Percentiles rank a stretch among this genome's conserved stretches.
Conservation (phyloP, 805 yeast species). For the Hermanozyma aechmeae region DNA sequence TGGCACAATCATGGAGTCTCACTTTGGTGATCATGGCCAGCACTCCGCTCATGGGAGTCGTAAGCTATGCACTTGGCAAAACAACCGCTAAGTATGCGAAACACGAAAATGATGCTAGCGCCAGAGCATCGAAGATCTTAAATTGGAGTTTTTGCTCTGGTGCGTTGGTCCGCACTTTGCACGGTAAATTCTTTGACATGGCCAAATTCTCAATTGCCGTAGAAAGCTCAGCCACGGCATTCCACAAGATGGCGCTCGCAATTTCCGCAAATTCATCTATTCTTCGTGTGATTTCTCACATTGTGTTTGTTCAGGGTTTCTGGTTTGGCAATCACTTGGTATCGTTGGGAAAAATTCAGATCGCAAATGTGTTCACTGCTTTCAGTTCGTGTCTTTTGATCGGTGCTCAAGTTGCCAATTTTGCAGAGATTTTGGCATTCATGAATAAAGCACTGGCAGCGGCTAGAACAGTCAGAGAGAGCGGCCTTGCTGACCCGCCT, state of each 20-base stretch:
- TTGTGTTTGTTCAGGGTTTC: slow-evolving; percentile 85
- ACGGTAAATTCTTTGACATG: slow-evolving; percentile 47
- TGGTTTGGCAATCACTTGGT: slow-evolving; percentile 82
- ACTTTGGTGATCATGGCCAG: slow-evolving; percentile 70
- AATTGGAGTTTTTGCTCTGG: slow-evolving; percentile 65
- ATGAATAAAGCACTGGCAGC: slow-evolving; percentile 72
- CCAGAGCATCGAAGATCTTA: slow-evolving; percentile 48
- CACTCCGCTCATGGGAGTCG: slow-evolving; percentile 53
- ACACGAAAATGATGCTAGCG: slow-evolving; percentile 47
- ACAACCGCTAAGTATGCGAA: slow-evolving; percentile 40
- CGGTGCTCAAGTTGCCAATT: slow-evolving; percentile 48
- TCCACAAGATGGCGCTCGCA: slow-evolving; percentile 35
- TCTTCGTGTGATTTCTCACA: slow-evolving; percentile 46
- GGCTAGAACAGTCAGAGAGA: slow-evolving; percentile 13
- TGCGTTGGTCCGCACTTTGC: slow-evolving; percentile 50
- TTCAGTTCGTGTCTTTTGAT: slow-evolving; percentile 73
- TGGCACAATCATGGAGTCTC: slow-evolving; percentile 77
- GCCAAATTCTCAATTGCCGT: slow-evolving; percentile 30
- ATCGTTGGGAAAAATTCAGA: slow-evolving; percentile 33
- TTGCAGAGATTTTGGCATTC: slow-evolving; percentile 48
- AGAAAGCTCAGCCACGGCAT: slow-evolving; percentile 27
- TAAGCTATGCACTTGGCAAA: slow-evolving; percentile 42
- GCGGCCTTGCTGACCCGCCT: neutral
- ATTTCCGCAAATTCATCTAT: slow-evolving; percentile 48
- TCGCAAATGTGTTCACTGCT: slow-evolving; percentile 70